phyloP scores from a whole-genome alignment of 768 basidiomycete species.

The Leucocoprinus leucothites region DNA sequence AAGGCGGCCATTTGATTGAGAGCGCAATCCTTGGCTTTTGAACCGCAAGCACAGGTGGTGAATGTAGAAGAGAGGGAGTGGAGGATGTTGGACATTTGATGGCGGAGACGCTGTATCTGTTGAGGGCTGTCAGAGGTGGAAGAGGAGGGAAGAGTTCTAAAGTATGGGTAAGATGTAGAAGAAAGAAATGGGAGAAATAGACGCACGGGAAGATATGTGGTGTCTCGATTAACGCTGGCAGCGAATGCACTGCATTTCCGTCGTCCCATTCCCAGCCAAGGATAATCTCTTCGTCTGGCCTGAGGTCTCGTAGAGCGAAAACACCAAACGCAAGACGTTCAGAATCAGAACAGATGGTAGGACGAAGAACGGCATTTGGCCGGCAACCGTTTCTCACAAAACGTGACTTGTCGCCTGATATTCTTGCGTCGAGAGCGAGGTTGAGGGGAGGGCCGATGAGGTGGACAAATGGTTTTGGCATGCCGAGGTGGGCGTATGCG shows the following conservation, averaged over 20 bases:
- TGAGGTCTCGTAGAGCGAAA: slow-evolving; percentile 74
- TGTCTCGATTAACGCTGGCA: slow-evolving; percentile 64
- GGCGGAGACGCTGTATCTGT: slow-evolving; percentile 50
- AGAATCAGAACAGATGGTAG: slow-evolving; percentile 37
- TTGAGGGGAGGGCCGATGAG: slow-evolving; percentile 74
- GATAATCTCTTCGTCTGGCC: slow-evolving; percentile 80
- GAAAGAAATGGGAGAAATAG: slow-evolving; percentile 16
- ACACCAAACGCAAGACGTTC: slow-evolving; percentile 63
- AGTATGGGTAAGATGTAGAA: slow-evolving; percentile 12
- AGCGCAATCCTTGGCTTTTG: slow-evolving; percentile 58
- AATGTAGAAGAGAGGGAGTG: slow-evolving; percentile 70
- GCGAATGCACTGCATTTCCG: slow-evolving; percentile 74
- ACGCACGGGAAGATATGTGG: slow-evolving; percentile 60
- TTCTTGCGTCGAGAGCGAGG: slow-evolving; percentile 77
- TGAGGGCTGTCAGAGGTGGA: slow-evolving; percentile 33
- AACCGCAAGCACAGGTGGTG: slow-evolving; percentile 73
- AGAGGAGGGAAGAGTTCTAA: slow-evolving; percentile 7
- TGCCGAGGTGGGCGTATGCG: slow-evolving; percentile 79
- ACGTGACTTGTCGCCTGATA: slow-evolving; percentile 57
- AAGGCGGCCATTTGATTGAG: slow-evolving; percentile 63
- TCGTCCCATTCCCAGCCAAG: slow-evolving; percentile 99
- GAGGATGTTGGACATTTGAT: slow-evolving; percentile 67
- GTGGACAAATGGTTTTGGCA: slow-evolving; percentile 83
- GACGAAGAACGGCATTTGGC: slow-evolving; percentile 63
- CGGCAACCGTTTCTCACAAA: slow-evolving; percentile 66